phyloP scores from a whole-genome alignment of 352 stramenopile species.

The Achlya hypogyna region DNA sequence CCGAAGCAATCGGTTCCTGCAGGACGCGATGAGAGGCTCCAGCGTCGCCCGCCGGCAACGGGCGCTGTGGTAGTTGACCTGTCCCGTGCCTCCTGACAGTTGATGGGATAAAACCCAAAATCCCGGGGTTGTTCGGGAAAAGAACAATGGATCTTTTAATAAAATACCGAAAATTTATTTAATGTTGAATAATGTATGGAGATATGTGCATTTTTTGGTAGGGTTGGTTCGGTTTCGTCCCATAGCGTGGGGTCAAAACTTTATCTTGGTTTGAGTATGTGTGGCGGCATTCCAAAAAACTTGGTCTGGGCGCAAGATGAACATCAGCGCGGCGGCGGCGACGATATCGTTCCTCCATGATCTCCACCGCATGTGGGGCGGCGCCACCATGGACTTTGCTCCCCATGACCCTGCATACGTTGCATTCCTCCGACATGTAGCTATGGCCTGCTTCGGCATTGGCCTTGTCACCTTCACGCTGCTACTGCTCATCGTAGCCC shows the following conservation, averaged over 20 bases:
- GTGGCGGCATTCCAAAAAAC: too few relatives aligned
- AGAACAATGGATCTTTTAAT: background rate
- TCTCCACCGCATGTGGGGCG: conserved; percentile 68
- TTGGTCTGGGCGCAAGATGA: background rate
- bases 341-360: conserved; percentile 58
- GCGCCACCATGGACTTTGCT: conserved; percentile 34
- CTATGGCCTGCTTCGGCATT: conserved; percentile 55
- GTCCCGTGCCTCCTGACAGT: too few relatives aligned
- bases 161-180: background rate
- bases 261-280: background rate
- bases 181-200: background rate
- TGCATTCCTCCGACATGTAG: conserved; percentile 58
- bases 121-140: background rate
- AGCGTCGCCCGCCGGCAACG: too few relatives aligned
- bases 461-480: conserved; percentile 24
- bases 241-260: background rate
- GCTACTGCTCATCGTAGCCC: conserved; percentile 5
- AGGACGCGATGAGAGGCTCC: too few relatives aligned
- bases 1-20: too few relatives aligned
- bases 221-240: background rate
- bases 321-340: conserved; percentile 8
- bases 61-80: too few relatives aligned
- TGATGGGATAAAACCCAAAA: too few relatives aligned
- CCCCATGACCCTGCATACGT: conserved; percentile 40
- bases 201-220: background rate